Base-by-base conservation (phyloP, 768 basidiomycete species). In the Tylopilus plumbeoviolaceoides region DNA sequence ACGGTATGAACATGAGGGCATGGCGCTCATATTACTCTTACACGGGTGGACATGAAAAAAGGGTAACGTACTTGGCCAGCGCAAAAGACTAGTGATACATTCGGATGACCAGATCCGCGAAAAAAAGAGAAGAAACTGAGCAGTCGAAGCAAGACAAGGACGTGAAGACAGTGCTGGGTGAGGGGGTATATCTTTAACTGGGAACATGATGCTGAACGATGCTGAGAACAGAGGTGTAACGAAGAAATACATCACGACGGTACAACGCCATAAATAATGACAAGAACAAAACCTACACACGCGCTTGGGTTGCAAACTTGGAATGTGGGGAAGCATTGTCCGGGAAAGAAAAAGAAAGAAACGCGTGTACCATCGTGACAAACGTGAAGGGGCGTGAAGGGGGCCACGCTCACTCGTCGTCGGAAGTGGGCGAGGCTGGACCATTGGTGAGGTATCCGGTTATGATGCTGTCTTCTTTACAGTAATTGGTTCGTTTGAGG, bases 401-500 rank as follows among this genome's bases (percentile, higher is more conserved):
- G 11, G 17, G 39, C 25, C 44, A 20, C 30, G 10, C n/a, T 67
- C 39, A 69, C 47, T 59, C 66, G 31, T 69, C 64, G 51, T 69
- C 67, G 35, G 67, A 69, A 0, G 59, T 64, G 3, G 69, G 65
- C 27, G 68, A 69, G 20, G 48, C 35, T 14, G 65, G 65, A 43
- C 53, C 65, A 33, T 63, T 69, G 10, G 62, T 71, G 47, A 71
- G 69, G 57, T 66, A 71, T 54, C 70, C 70, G 14, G 70, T 62
- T 21, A 69, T 61, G 49, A 69, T 71, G 10, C 69, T 11, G 11
- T 57, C n/a, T 55, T 70, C 68, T 51, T 63, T 63, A 44, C 68
- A 67, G 58, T 71, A 71, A 50, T 48, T 49, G 10, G 68, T 71
- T 28, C 57, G 56, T 72, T 91, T 92, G 57, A 92, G 77, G 14